Evolutionary conservation across 257 asterid species (phyloP), one percentile per base, ranked within the genome.

Genomic region (Rehmannia glutinosa): DNA sequence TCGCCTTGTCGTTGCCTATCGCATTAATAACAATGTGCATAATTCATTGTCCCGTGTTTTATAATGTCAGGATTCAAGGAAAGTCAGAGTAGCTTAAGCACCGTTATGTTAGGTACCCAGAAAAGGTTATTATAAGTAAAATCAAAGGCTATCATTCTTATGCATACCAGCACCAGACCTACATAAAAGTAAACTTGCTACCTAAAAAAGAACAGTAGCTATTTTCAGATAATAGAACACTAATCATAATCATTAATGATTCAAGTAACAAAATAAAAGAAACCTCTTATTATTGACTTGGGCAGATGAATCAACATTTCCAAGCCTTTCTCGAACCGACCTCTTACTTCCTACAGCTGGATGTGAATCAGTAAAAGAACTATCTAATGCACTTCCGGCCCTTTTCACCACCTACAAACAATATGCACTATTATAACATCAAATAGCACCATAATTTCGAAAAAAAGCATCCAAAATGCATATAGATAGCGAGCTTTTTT

Each of bases 261-360:
- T 0, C 17, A 47, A 13, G 42, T 17, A 67, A 3, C 33, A 65
- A 43, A 3, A 16, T n/a, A n/a, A 27, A 42, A 62, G 21, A 27
- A 64, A 90, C 99, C 97, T 91, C 85, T 93, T 93, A 63, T 62
- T 66, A 62, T 67, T 62, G 64, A 81, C 69, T 42, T 73, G 81
- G 2, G 71, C 25, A 9, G 79, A 42, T n/a, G 83, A 75, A 80
- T 88, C 97, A 51, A 55, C 80, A 73, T 52, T 77, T 56, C 97
- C 99, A 35, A 93, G 87, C 82, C 99, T 90, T 73, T 93, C 96
- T 66, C 70, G 83, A 62, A 82, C 81, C 0, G 99, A 84, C 76
- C 97, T 73, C 70, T 93, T 93, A 52, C 76, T 83, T 68, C 96
- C 99, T 45, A 46, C 82, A 51, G 73, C 50, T 32, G 80, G 77